These are phyloP conservation scores for Picea abies DNA, from an alignment of 83 land plant genomes.

Conservation along the genomic window DNA sequence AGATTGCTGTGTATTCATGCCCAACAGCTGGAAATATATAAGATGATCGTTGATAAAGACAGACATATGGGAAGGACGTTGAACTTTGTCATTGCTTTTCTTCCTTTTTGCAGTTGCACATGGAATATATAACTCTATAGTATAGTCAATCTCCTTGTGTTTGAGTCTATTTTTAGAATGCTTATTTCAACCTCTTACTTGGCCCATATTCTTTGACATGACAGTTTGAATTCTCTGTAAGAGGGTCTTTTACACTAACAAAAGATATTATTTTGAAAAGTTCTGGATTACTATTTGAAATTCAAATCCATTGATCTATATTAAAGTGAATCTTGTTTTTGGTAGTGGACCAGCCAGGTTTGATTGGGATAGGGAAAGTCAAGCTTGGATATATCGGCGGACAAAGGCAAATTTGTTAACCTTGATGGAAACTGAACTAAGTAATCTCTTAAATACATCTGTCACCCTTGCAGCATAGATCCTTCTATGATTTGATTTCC, in stretches of 20 bases:
- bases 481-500: background rate
- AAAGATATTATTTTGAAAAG: background rate
- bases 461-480: constrained; percentile 33
- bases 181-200: background rate
- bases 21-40: too few species aligned
- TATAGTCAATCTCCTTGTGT: background rate
- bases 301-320: background rate
- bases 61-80: background rate
- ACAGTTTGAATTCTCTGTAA: background rate
- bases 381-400: constrained; percentile 79
- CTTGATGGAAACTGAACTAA: constrained; percentile 69
- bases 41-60: background rate
- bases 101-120: background rate
- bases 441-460: constrained; percentile 54
- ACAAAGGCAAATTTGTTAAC: constrained; percentile 61
- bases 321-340: constrained; percentile 1
- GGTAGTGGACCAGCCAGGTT: constrained; percentile 92
- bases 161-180: background rate
- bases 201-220: background rate
- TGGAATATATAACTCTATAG: background rate
- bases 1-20: background rate
- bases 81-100: background rate
- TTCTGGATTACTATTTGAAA: background rate
- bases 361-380: constrained; percentile 64
- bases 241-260: background rate